Conservation (phyloP, 1,139 yeast species). For the Pneumocystis carinii region DNA sequence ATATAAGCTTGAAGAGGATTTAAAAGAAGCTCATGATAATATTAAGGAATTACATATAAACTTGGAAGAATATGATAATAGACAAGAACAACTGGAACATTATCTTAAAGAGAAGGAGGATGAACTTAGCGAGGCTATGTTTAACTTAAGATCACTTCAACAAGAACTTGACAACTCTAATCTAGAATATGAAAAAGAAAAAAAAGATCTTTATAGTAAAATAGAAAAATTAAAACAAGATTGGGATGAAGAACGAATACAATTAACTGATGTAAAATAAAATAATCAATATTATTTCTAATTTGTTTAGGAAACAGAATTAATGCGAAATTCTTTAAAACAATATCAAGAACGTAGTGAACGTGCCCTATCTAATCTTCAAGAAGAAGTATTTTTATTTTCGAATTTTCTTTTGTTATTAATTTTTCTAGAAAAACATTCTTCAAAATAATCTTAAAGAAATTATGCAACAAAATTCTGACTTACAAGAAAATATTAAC, state of each 20-base stretch:
- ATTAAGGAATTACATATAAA: constrained; percentile 11
- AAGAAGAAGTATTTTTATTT: background rate
- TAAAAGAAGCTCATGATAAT: constrained; percentile 11
- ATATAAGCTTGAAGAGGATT: constrained; percentile 4
- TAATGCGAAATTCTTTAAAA: background rate
- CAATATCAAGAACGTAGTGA: background rate
- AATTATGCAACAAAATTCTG: background rate
- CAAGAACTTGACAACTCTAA: constrained; percentile 8
- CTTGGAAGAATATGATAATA: constrained; percentile 12
- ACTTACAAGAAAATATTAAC: background rate
- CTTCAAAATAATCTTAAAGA: background rate
- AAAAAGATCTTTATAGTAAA: background rate
- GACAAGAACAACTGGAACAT: constrained; percentile 12
- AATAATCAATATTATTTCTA: background rate
- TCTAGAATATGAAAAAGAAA: constrained; percentile 3
- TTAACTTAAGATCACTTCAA: constrained; percentile 8
- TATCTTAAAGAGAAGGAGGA: constrained; percentile 5
- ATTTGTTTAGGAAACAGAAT: background rate
- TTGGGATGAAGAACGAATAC: background rate
- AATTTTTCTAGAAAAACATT: background rate
- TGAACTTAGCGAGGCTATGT: constrained; percentile 4
- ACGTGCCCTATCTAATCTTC: background rate
- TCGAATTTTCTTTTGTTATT: background rate
- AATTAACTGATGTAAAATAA: background rate
- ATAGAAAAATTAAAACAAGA: background rate